Percentiles rank a stretch among this genome's conserved stretches.
phyloP scores from a whole-genome alignment of 2,329 filamentous ascomycete genomes.

The Calonectria ilicicola region DNA sequence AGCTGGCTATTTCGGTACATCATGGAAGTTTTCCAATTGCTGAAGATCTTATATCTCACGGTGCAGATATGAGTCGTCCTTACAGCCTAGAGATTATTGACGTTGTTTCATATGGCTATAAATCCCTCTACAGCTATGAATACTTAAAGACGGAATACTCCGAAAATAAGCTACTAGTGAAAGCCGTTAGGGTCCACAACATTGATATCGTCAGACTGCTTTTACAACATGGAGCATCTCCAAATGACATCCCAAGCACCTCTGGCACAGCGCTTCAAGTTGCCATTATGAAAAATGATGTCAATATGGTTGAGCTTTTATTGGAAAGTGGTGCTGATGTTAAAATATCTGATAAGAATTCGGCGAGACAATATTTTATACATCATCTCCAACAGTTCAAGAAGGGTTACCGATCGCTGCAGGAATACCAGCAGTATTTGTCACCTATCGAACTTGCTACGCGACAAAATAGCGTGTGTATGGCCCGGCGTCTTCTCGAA shows the following conservation, averaged over 20 bases:
- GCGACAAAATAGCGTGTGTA: not conserved
- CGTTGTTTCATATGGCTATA: too few species aligned
- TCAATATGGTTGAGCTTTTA: not conserved
- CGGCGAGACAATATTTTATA: not conserved
- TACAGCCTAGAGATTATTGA: not conserved
- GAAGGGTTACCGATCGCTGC: not conserved
- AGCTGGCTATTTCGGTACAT: conserved; percentile 3
- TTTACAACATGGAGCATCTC: not conserved
- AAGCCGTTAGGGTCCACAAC: too few species aligned
- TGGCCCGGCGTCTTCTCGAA: not conserved
- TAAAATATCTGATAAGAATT: not conserved
- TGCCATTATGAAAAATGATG: not conserved
- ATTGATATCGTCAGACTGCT: conserved; percentile 3
- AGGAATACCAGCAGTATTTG: not conserved
- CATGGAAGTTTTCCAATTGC: not conserved
- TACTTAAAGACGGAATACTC: too few species aligned
- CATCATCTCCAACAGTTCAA: not conserved
- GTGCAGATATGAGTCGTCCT: too few species aligned
- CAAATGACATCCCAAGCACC: not conserved
- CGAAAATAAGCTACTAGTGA: too few species aligned
- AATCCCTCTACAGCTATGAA: too few species aligned
- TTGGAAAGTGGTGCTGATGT: not conserved
- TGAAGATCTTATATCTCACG: too few species aligned
- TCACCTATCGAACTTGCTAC: not conserved
- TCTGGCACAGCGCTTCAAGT: not conserved